Conservation (phyloP, 495 filamentous ascomycete species). For the Neurospora hispaniola region DNA sequence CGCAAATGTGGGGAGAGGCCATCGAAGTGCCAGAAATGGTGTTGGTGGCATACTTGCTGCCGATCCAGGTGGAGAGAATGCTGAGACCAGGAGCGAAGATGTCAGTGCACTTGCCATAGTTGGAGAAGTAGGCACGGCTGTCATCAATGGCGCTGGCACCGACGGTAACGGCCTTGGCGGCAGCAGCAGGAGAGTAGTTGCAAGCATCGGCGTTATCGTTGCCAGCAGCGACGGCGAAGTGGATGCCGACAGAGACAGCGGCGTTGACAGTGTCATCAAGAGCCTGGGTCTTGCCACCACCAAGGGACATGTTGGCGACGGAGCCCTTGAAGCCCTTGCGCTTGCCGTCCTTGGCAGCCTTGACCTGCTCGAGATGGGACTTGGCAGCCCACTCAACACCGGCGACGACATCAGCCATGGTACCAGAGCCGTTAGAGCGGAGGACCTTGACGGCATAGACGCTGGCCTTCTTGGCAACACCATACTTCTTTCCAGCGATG, state of each 20-base stretch:
- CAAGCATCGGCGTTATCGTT: constrained; percentile 98
- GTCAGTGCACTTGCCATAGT: constrained; percentile 98
- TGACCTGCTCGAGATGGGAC: constrained; percentile 60
- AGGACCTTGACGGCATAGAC: constrained; percentile 97
- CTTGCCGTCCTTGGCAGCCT: constrained; percentile 69
- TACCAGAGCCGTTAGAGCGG: constrained; percentile 90
- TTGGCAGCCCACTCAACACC: constrained; percentile 93
- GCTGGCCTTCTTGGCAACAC: constrained; percentile 97
- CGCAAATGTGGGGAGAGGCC: constrained; percentile 95
- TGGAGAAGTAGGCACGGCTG: constrained; percentile 99
- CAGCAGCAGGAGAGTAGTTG: constrained; percentile 97
- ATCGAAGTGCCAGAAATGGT: constrained; percentile 99
- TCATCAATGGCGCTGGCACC: constrained; percentile 88
- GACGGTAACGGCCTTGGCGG: constrained; percentile 88
- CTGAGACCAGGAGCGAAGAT: constrained; percentile 97
- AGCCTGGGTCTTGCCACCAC: constrained; percentile 85
- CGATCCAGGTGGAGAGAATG: constrained; percentile 97
- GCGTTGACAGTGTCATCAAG: constrained; percentile 91
- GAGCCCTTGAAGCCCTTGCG: constrained; percentile 97
- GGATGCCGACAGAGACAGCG: constrained; percentile 78
- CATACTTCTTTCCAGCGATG: constrained; percentile 94
- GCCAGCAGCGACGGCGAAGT: constrained; percentile 96
- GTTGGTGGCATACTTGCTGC: constrained; percentile 86
- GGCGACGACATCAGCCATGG: constrained; percentile 97
- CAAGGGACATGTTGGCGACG: constrained; percentile 97